These are phyloP conservation scores for Kodamaea leandrae DNA, from an alignment of 805 yeast genomes.

Conservation along the genomic window DNA sequence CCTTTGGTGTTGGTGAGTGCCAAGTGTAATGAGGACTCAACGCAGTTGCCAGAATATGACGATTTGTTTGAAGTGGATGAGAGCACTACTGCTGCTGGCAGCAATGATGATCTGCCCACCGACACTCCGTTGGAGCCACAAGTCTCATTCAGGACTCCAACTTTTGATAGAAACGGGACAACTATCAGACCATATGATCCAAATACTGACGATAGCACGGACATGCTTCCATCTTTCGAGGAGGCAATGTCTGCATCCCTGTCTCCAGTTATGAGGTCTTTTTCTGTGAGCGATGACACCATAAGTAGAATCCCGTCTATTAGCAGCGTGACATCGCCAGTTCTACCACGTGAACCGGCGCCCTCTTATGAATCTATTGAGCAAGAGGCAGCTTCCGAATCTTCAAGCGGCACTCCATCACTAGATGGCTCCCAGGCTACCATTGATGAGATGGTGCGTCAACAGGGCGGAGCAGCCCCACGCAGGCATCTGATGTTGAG, in stretches of 20 bases:
- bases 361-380: constrained; percentile 30
- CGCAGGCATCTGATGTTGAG: constrained; percentile 22
- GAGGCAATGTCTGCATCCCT: constrained; percentile 56
- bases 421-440: constrained; percentile 13
- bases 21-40: constrained; percentile 39
- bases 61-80: constrained; percentile 20
- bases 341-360: constrained; percentile 26
- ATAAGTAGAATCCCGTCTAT: constrained; percentile 36
- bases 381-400: constrained; percentile 1
- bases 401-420: background rate
- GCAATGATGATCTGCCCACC: background rate
- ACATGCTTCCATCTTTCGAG: constrained; percentile 59
- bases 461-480: constrained; percentile 8
- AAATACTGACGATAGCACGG: constrained; percentile 12
- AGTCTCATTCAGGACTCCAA: constrained; percentile 41
- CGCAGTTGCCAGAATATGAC: constrained; percentile 40
- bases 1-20: constrained; percentile 54
- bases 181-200: constrained; percentile 28
- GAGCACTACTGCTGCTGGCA: constrained; percentile 12
- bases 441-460: constrained; percentile 30
- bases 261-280: constrained; percentile 34
- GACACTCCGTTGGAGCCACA: constrained; percentile 12
- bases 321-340: constrained; percentile 6
- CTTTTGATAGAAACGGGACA: constrained; percentile 31
- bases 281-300: constrained; percentile 38